These are phyloP conservation scores for Yamadazyma friedrichii DNA, from an alignment of 1,139 yeast genomes.

Conservation along the genomic window DNA sequence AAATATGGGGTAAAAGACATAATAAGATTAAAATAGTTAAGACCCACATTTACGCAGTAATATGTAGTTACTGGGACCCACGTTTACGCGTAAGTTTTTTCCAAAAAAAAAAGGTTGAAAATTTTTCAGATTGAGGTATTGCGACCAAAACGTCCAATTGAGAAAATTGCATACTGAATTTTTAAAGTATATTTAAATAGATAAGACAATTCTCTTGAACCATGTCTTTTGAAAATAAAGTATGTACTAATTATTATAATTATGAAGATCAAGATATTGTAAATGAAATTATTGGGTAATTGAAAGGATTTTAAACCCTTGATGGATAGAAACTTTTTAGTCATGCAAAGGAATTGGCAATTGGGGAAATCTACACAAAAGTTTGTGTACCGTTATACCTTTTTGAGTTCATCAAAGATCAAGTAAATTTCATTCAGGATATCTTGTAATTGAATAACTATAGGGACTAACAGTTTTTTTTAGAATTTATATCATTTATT, in stretches of 20 bases:
- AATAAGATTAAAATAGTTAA: too few species aligned
- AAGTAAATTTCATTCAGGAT: too few species aligned
- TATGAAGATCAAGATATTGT: background rate
- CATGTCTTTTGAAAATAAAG: conserved; percentile 53
- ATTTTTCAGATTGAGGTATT: conserved; percentile 15
- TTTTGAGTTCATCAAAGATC: too few species aligned
- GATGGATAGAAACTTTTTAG: too few species aligned
- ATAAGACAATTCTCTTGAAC: conserved; percentile 9
- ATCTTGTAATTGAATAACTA: too few species aligned
- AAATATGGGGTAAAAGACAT: too few species aligned
- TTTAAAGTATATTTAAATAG: conserved; percentile 4
- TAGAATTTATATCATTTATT: conserved; percentile 51
- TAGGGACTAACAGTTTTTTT: conserved; percentile 1
- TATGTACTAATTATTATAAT: conserved; percentile 24
- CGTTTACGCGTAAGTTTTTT: conserved; percentile 10
- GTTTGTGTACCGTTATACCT: too few species aligned
- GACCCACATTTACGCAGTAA: too few species aligned
- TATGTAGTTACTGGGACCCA: conserved; percentile 2
- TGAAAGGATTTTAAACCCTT: too few species aligned
- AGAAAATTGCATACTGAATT: conserved; percentile 7
- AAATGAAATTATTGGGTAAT: too few species aligned
- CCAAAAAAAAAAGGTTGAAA: conserved; percentile 7
- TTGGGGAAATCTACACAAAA: background rate
- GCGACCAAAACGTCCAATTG: conserved; percentile 14
- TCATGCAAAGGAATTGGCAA: background rate